Conservation (phyloP, 371 early-diverging fungal genomes). For the Nematocida parisii region DNA sequence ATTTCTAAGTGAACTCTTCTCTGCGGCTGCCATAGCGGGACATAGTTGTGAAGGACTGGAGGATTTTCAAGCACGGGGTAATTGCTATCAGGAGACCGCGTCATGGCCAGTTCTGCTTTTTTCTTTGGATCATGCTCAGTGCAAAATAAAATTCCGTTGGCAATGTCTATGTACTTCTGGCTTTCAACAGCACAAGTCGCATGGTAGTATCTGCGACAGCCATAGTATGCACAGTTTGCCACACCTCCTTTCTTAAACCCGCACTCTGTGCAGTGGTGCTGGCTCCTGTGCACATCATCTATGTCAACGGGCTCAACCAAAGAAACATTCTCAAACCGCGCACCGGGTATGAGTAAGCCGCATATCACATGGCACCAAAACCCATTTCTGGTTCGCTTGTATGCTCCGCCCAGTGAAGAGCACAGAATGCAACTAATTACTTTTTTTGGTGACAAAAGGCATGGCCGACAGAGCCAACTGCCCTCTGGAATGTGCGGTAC, state of each 20-base stretch:
- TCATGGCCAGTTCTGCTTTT: slow-evolving; percentile 19
- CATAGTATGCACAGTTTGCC: slow-evolving; percentile 83
- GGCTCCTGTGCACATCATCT: slow-evolving; percentile 82
- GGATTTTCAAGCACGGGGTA: slow-evolving; percentile 45
- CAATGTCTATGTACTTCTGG: slow-evolving; percentile 76
- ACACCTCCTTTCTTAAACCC: slow-evolving; percentile 79
- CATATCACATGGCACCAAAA: slow-evolving; percentile 91
- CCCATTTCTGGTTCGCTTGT: slow-evolving; percentile 84
- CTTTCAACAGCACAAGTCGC: slow-evolving; percentile 83
- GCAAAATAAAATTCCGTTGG: slow-evolving; percentile 74
- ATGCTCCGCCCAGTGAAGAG: slow-evolving; percentile 85
- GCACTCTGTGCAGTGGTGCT: slow-evolving; percentile 80
- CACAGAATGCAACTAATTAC: slow-evolving; percentile 83
- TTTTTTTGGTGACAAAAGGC: slow-evolving; percentile 77
- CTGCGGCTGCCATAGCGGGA: slow-evolving; percentile 41
- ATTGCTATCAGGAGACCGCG: slow-evolving; percentile 23
- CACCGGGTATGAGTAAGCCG: slow-evolving; percentile 89
- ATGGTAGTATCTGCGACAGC: slow-evolving; percentile 84
- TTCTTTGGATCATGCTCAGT: slow-evolving; percentile 76
- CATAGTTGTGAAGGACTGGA: slow-evolving; percentile 6
- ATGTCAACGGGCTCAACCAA: slow-evolving; percentile 93
- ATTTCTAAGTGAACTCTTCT: slow-evolving; percentile 6
- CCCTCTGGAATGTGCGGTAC: slow-evolving; percentile 96
- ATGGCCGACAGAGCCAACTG: slow-evolving; percentile 92
- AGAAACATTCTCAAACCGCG: slow-evolving; percentile 78